Conservation (phyloP, 768 basidiomycete species). For the Lentinula aciculospora region DNA sequence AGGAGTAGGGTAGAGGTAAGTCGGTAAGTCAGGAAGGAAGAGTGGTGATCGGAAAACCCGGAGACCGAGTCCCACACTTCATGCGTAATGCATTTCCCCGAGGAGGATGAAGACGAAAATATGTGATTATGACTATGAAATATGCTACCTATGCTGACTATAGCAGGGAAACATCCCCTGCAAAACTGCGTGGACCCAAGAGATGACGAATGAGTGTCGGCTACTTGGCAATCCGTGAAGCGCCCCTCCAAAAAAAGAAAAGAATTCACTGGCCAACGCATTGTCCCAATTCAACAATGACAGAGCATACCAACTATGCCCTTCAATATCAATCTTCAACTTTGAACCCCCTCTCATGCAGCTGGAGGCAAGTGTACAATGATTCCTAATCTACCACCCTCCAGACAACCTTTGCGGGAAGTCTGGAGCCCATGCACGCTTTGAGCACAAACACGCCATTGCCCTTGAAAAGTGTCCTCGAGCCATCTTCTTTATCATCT, state of each 20-base stretch:
- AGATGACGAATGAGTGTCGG: too few relatives aligned
- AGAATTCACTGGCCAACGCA: too few relatives aligned
- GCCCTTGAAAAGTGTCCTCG: neutral
- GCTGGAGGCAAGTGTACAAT: neutral
- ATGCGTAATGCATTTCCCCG: slow-evolving; percentile 4
- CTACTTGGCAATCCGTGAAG: too few relatives aligned
- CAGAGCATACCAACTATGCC: too few relatives aligned
- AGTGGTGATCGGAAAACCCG: neutral
- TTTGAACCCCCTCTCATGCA: neutral
- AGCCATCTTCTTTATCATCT: neutral
- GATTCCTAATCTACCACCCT: neutral
- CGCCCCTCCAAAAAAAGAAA: too few relatives aligned
- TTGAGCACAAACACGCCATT: neutral
- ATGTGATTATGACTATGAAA: too few relatives aligned
- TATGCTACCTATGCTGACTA: too few relatives aligned
- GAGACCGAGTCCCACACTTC: slow-evolving; percentile 2
- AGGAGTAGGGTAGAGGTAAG: neutral
- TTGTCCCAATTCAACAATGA: too few relatives aligned
- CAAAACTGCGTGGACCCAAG: too few relatives aligned
- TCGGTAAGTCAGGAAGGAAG: neutral
- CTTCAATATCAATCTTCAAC: neutral
- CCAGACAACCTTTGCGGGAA: neutral
- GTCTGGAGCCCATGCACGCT: neutral
- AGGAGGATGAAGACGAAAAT: too few relatives aligned
- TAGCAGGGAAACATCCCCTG: too few relatives aligned